Evolutionary conservation across 768 basidiomycete genomes (phyloP), one percentile per base, ranked within the genome.

Genomic region (Suillus tomentosus): DNA sequence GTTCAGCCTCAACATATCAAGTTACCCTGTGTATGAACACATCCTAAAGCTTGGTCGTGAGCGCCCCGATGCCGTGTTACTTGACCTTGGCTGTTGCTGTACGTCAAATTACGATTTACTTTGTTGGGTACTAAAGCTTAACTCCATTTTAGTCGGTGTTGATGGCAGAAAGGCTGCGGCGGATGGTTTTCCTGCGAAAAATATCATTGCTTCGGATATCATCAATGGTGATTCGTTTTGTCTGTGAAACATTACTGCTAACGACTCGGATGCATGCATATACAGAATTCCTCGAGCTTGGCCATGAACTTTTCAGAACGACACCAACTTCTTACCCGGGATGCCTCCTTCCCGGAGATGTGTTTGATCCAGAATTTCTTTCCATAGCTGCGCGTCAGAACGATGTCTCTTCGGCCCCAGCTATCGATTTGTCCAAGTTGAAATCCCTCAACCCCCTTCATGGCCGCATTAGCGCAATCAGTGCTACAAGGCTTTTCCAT

Each of bases 251-350:
- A 11, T 40, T 7, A 37, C 22, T 13, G 19, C 31, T 14, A 4
- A 47, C 0, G 4, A 17, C 60, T 5, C 17, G 24, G 43, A 45
- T 53, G 43, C 36, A 5, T 34, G 27, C 24, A 43, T 53, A 22
- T 50, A 22, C 53, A 88, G 88, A 74, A 3, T 89, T 85, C 65
- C 85, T 84, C 82, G 77, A 83, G 2, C 72, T 83, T 8, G 87
- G 87, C 1, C 87, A 90, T 63, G 79, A 82, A 37, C 77, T 91
- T 19, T 91, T 89, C 78, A 82, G 73, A 48, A 81, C 84, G 2
- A 85, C 82, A 0, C 80, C 82, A 0, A 79, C 79, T 48, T 77
- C 80, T 0, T 89, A 86, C 69, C 84, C 86, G 17, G 80, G 79
- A 0, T 72, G 73, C 0, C 88, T 90, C 70, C 62, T 90, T 31